Evolutionary conservation across 192 early-diverging fungal species (phyloP).

Genomic region (Coemansia guatemalensis): DNA sequence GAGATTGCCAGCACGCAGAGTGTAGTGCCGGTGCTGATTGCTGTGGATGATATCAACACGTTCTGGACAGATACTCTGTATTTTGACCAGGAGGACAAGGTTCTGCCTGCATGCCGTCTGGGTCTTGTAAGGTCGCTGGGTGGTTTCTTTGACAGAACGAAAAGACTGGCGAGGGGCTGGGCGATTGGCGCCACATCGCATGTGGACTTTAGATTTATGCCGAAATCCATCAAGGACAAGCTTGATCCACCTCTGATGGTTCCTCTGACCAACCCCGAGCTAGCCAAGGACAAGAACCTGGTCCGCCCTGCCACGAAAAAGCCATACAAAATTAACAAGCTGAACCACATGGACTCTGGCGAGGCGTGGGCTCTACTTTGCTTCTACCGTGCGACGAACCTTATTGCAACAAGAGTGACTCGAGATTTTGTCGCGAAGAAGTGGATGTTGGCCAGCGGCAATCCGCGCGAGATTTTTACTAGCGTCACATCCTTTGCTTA

Average conservation of each 20-base stretch:
- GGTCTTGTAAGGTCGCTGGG: constrained; percentile 36
- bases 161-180: constrained; percentile 29
- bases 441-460: constrained; percentile 45
- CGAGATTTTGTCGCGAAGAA: constrained; percentile 36
- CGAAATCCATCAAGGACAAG: constrained; percentile 24
- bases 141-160: constrained; percentile 42
- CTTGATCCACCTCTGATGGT: constrained; percentile 29
- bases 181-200: constrained; percentile 46
- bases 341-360: constrained; percentile 25
- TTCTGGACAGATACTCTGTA: constrained; percentile 42
- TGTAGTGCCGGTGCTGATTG: constrained; percentile 41
- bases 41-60: constrained; percentile 49
- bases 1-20: constrained; percentile 39
- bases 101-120: constrained; percentile 33
- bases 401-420: constrained; percentile 31
- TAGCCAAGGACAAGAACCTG: constrained; percentile 14
- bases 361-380: constrained; percentile 46
- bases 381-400: constrained; percentile 35
- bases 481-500: constrained; percentile 43
- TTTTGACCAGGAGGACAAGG: constrained; percentile 33
- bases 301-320: constrained; percentile 2
- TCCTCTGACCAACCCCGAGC: constrained; percentile 36
- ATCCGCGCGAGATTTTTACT: constrained; percentile 47
- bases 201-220: constrained; percentile 29
- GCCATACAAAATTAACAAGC: constrained; percentile 23